Percentiles rank a stretch among this genome's conserved stretches.
Evolutionary conservation across 2,329 filamentous ascomycete species (phyloP).

Genomic region (Aciculosporium take): DNA sequence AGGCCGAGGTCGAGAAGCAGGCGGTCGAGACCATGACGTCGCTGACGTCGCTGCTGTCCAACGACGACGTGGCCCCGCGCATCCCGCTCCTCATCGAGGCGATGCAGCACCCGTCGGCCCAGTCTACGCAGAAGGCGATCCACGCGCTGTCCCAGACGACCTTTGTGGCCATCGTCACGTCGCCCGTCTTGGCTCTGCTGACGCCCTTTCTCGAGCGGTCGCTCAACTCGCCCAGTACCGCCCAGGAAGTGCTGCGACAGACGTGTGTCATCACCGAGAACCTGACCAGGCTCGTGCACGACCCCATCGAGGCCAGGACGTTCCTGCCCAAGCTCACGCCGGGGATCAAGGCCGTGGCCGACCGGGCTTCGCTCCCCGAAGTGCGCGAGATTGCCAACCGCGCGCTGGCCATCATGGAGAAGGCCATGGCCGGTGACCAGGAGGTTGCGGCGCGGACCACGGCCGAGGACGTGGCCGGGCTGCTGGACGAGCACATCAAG

Average conservation of each 20-base stretch:
- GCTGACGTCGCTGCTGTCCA: constrained; percentile 77
- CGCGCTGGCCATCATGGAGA: constrained; percentile 75
- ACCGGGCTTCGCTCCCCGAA: constrained; percentile 83
- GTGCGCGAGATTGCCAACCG: constrained; percentile 80
- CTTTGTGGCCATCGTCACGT: constrained; percentile 94
- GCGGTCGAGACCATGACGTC: constrained; percentile 85
- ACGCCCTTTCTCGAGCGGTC: constrained; percentile 91
- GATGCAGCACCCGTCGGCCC: constrained; percentile 83
- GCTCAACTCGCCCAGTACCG: constrained; percentile 77
- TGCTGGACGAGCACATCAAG: constrained; percentile 65
- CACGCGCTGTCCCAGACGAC: constrained; percentile 94
- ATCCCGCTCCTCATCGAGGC: constrained; percentile 86
- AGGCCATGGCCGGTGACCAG: constrained; percentile 70
- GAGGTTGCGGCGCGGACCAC: constrained; percentile 52
- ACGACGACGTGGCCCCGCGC: constrained; percentile 88
- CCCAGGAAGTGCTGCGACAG: constrained; percentile 88
- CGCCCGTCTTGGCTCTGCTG: constrained; percentile 82
- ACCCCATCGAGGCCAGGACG: constrained; percentile 80
- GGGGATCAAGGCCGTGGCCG: constrained; percentile 77
- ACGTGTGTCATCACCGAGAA: constrained; percentile 96
- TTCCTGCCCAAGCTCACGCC: constrained; percentile 92
- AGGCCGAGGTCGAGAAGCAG: constrained; percentile 76
- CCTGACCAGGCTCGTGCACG: constrained; percentile 93
- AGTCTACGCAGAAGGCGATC: constrained; percentile 87
- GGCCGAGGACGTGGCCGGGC: constrained; percentile 56